phyloP scores from a whole-genome alignment of 805 yeast genomes.

The Candida hungchunana region DNA sequence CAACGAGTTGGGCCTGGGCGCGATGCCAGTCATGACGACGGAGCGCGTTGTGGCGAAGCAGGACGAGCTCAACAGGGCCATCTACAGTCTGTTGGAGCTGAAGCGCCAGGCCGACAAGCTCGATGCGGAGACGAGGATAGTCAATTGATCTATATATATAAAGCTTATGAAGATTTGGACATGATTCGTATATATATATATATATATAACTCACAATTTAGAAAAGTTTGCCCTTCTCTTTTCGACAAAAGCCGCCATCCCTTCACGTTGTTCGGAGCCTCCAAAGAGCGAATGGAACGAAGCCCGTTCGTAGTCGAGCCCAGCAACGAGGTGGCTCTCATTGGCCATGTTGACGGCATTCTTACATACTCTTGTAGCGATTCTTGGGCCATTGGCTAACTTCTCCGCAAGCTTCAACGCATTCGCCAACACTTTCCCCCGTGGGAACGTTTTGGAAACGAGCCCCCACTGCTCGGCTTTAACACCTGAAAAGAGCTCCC shows the following conservation, averaged over 20 bases:
- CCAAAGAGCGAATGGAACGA: constrained; percentile 44
- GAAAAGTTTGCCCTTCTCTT: constrained; percentile 36
- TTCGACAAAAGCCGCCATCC: constrained; percentile 48
- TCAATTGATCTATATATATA: constrained; percentile 23
- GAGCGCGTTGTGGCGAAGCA: constrained; percentile 69
- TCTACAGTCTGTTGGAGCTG: constrained; percentile 70
- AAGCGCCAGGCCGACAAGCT: constrained; percentile 85
- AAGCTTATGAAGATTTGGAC: no score
- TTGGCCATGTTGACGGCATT: constrained; percentile 38
- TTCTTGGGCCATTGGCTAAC: constrained; percentile 38
- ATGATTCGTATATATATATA: no score
- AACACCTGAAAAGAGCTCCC: constrained; percentile 38
- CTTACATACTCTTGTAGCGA: constrained; percentile 44
- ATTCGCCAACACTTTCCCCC: constrained; percentile 36
- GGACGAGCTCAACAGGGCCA: constrained; percentile 68
- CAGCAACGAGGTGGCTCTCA: constrained; percentile 26
- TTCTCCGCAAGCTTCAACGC: constrained; percentile 41
- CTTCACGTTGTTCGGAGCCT: constrained; percentile 43
- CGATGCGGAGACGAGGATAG: constrained; percentile 65
- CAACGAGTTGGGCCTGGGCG: constrained; percentile 75
- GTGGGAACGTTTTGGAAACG: constrained; percentile 38
- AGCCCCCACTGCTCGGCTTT: constrained; percentile 47
- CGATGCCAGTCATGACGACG: constrained; percentile 86
- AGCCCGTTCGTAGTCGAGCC: constrained; percentile 19
- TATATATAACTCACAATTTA: constrained; percentile 13